Base-by-base conservation (phyloP, 129 eudicot genomes). In the Helianthus tuberosus region DNA sequence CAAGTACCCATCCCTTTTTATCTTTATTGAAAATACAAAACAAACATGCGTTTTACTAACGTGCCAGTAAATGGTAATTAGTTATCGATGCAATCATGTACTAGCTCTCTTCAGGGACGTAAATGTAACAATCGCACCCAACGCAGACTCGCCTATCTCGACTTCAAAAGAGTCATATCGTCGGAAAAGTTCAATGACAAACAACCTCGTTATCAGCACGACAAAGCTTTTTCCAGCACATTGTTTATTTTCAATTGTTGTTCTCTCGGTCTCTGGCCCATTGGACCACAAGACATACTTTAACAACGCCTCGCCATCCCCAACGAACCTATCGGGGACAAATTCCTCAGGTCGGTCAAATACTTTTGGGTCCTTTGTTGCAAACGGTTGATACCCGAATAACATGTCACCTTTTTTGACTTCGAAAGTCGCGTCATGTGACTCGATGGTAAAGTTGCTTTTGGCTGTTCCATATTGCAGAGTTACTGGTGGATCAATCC, bases 211-310 rank as follows among this genome's bases (percentile, higher is more conserved):
- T 3, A 82, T 76, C 83, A 93, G 49, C 62, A 93, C 95, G 51
- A 88, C 96, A 61, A 93, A 93, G 49, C 87, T 95, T 77, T 93
- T 93, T 0, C 98, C 98, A 11, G 95, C 95, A 76, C 98, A 93
- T 77, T 93, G 98, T 64, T 93, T 93, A 66, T 93, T 88, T 14
- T 77, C 79, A 0, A 83, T 81, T 2, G 85, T 82, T 13, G 98
- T 86, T 4, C 66, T 66, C 74, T 79, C 93, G 2, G 81, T 86
- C 51, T 93, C 98, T 44, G 93, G 93, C n/a, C 98, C 98, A 29
- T 93, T 90, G 5, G 96, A 88, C 98, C 98, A 93, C 8, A 83
- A 27, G 52, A 93, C 96, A 27, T 93, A 88, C 82, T 68, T 84
- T 79, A 93, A 57, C 81, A 83, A 27, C 75, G 76, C 66, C 83